Conservation (phyloP, 805 yeast genomes). For the Phaffomyces opuntiae region DNA sequence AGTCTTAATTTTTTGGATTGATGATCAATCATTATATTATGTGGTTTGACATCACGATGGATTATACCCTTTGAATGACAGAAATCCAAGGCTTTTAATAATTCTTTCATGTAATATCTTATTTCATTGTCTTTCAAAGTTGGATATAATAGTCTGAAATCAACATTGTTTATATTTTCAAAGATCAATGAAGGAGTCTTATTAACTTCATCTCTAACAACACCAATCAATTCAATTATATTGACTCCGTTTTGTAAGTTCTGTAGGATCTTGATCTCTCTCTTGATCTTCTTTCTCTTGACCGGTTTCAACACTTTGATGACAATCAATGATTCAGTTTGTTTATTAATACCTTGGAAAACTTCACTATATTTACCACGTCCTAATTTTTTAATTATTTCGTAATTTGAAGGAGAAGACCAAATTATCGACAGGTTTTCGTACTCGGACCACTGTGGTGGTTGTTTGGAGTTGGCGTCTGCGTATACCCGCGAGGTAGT, state of each 20-base stretch:
- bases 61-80: conserved; percentile 92
- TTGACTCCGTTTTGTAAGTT: conserved; percentile 82
- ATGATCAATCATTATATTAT: conserved; percentile 90
- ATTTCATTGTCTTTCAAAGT: conserved; percentile 69
- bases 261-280: conserved; percentile 83
- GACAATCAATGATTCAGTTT: conserved; percentile 60
- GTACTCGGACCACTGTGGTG: conserved; percentile 85
- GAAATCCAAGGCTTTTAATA: conserved; percentile 76
- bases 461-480: conserved; percentile 69
- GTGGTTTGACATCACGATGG: conserved; percentile 93
- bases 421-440: conserved; percentile 66
- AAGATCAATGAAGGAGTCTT: conserved; percentile 86
- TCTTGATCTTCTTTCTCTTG: conserved; percentile 82
- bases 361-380: conserved; percentile 94
- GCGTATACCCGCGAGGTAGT: conserved; percentile 75
- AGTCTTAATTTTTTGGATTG: conserved; percentile 51
- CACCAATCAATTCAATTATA: conserved; percentile 66
- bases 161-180: conserved; percentile 78
- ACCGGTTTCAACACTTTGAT: conserved; percentile 92
- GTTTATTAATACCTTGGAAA: conserved; percentile 70
- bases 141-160: conserved; percentile 82
- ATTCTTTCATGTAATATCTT: conserved; percentile 75
- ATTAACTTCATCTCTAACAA: conserved; percentile 80
- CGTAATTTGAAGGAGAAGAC: conserved; percentile 83
- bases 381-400: conserved; percentile 77